Percentiles rank a stretch among this genome's conserved stretches.
phyloP scores from a whole-genome alignment of 2,329 filamentous ascomycete species.

The Talaromyces sp. region DNA sequence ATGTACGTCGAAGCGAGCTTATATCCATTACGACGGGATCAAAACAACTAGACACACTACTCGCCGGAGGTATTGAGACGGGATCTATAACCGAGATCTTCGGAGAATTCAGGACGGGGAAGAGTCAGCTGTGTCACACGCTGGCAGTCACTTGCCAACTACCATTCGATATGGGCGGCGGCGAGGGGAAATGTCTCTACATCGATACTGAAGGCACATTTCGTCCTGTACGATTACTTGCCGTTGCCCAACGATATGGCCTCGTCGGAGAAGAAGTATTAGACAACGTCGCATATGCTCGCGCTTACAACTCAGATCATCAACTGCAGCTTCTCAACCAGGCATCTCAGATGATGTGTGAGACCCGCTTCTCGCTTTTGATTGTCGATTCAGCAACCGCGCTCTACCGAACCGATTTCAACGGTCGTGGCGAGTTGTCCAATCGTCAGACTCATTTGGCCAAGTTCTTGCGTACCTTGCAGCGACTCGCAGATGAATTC shows the following conservation, averaged over 20 bases:
- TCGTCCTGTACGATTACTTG: constrained; percentile 81
- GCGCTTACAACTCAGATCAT: constrained; percentile 97
- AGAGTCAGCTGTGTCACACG: constrained; percentile 97
- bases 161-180: constrained; percentile 97
- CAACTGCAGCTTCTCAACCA: constrained; percentile 93
- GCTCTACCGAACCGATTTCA: constrained; percentile 93
- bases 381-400: constrained; percentile 95
- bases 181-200: constrained; percentile 96
- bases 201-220: constrained; percentile 99
- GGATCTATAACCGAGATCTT: constrained; percentile 98
- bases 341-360: constrained; percentile 98
- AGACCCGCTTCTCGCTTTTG: constrained; percentile 92
- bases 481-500: constrained; percentile 65
- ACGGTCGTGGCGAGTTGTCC: constrained; percentile 94
- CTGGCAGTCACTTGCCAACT: constrained; percentile 97
- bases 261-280: constrained; percentile 95
- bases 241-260: constrained; percentile 90
- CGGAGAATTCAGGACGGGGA: constrained; percentile 95
- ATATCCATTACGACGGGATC: constrained; percentile 98
- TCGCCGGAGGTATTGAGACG: constrained; percentile 93
- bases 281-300: constrained; percentile 96
- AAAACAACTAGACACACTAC: constrained; percentile 90
- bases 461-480: constrained; percentile 49
- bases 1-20: constrained; percentile 89
- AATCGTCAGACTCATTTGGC: constrained; percentile 66